Conservation (phyloP, 768 basidiomycete genomes). For the Macrolepiota dolichaula region DNA sequence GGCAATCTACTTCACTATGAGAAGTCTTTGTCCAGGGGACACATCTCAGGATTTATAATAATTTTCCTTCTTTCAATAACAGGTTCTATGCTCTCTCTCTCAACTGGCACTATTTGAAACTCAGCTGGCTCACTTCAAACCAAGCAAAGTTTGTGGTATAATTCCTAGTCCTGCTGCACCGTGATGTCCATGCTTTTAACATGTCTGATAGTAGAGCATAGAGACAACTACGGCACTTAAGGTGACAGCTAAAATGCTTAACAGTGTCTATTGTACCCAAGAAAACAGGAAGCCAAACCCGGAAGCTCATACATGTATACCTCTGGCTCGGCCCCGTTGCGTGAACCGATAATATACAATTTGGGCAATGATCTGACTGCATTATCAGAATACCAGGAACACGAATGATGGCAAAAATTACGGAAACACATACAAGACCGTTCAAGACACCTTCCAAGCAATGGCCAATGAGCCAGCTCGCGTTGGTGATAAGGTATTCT, state of each 20-base stretch:
- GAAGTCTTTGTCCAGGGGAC: no score
- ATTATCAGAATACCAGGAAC: neutral
- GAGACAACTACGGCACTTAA: no score
- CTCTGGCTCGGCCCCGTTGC: neutral
- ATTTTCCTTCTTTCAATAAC: no score
- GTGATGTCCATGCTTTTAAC: no score
- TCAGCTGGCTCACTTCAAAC: no score
- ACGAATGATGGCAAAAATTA: neutral
- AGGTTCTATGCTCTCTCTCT: no score
- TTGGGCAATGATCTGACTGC: constrained; percentile 3
- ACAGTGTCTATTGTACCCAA: neutral
- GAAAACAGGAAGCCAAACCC: neutral
- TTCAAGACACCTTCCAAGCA: neutral
- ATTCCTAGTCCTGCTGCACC: no score
- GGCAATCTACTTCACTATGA: no score
- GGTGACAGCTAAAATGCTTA: neutral
- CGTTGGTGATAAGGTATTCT: constrained; percentile 77
- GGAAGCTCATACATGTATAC: neutral
- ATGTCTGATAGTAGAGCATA: no score
- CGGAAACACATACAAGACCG: neutral
- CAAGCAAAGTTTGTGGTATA: no score
- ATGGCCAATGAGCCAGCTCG: constrained; percentile 64
- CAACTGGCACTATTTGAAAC: no score
- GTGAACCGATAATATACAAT: constrained; percentile 7
- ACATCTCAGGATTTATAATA: no score